These are phyloP conservation scores for Epicoccum sorghinum DNA, from an alignment of 2,329 filamentous ascomycete genomes.

Conservation along the genomic window DNA sequence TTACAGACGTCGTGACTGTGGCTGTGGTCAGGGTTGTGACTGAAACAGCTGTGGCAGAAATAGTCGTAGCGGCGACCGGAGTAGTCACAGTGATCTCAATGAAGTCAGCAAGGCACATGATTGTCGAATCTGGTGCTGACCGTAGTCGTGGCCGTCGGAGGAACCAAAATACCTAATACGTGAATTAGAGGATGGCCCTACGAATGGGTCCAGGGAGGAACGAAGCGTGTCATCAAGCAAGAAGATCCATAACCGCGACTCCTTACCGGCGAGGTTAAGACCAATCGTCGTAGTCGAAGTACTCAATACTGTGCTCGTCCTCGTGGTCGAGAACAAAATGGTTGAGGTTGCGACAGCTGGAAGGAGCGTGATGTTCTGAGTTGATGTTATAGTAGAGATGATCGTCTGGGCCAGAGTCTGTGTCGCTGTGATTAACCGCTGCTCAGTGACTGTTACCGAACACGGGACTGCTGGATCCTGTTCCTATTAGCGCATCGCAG, in stretches of 20 bases:
- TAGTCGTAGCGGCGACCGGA: not conserved
- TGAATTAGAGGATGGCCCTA: no score
- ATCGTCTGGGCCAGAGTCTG: not conserved
- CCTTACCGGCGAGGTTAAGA: not conserved
- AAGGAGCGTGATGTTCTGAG: not conserved
- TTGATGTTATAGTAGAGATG: not conserved
- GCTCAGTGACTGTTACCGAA: slow-evolving; percentile 7
- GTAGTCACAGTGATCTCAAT: not conserved
- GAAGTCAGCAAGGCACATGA: no score
- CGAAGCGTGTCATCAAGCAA: no score
- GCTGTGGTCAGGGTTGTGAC: not conserved
- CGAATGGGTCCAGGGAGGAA: no score
- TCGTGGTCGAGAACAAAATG: not conserved
- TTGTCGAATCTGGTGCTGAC: no score
- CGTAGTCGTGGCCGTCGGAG: no score
- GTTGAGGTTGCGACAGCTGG: not conserved
- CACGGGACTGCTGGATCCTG: slow-evolving; percentile 1
- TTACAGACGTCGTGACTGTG: not conserved
- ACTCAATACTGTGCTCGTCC: not conserved
- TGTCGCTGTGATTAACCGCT: not conserved
- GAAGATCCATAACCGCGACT: no score
- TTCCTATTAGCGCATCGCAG: not conserved
- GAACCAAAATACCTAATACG: no score
- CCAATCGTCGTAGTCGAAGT: not conserved
- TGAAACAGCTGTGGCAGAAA: not conserved